phyloP scores from a whole-genome alignment of 371 early-diverging fungal species.

The Choanephora cucurbitarum region DNA sequence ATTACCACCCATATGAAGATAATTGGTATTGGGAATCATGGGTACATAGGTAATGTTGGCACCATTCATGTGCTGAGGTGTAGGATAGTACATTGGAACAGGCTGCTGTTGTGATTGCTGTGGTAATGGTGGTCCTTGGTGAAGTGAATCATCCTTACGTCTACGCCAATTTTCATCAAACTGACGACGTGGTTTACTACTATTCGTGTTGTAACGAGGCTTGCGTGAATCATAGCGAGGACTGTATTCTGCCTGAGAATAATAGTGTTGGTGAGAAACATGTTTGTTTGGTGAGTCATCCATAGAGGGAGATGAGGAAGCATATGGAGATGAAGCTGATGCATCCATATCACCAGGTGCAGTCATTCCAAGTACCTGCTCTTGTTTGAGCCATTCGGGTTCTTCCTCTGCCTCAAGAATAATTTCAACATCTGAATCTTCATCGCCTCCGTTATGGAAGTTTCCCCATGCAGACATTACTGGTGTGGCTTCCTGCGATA shows the following conservation, averaged over 20 bases:
- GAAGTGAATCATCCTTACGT: constrained; percentile 8
- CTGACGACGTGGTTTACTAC: constrained; percentile 3
- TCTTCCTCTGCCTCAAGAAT: constrained; percentile 37
- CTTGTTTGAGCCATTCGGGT: constrained; percentile 17
- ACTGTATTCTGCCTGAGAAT: neutral
- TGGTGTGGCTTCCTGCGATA: too few species aligned
- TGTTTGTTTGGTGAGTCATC: constrained; percentile 1
- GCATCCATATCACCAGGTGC: constrained; percentile 12
- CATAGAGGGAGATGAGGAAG: neutral
- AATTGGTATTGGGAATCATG: constrained; percentile 25
- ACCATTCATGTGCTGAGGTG: constrained; percentile 14
- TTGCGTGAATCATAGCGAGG: neutral
- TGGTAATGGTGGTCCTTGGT: neutral
- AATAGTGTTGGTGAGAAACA: neutral
- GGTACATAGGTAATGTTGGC: constrained; percentile 18
- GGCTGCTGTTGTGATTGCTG: constrained; percentile 13
- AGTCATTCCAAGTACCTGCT: constrained; percentile 31
- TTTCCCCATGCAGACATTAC: constrained; percentile 1
- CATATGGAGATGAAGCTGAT: neutral
- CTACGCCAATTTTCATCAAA: constrained; percentile 27
- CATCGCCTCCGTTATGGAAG: constrained; percentile 17
- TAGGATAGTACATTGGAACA: constrained; percentile 16
- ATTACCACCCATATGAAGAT: constrained; percentile 25
- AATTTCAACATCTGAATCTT: constrained; percentile 46
- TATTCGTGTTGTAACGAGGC: neutral